Evolutionary conservation across 2,329 filamentous ascomycete genomes (phyloP), one percentile per base, ranked within the genome.

Genomic region (Verticillium alfalfae): DNA sequence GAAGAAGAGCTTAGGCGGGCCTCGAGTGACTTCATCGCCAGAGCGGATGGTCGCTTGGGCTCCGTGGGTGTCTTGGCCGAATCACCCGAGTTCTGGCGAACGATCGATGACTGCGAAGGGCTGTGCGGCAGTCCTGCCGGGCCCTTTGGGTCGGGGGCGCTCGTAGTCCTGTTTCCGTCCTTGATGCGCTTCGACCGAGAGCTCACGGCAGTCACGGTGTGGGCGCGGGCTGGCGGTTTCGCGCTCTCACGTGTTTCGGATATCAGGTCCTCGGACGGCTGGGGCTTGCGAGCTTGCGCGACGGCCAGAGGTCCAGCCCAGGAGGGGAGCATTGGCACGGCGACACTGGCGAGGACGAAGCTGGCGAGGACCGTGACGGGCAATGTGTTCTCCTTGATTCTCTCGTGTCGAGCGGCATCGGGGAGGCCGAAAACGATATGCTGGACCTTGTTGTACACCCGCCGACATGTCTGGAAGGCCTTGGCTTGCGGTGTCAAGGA

Each of bases 401-500:
- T 89, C 68, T 92, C 89, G 66, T 87, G 82, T 62, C 87, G 84
- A 63, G 82, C 81, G 34, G 84, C 82, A 70, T 94, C 91, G 38
- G 88, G 83, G 31, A 90, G 81, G 22, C 91, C 91, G 73, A 95
- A 95, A 34, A 95, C 91, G 68, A 95, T 92, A 74, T 92, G 88
- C 75, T 95, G 91, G 45, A 95, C 90, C 75, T 92, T 92, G 77
- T 95, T 95, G 79, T 93, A 94, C 67, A 95, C 87, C 70, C 92
- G 82, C 63, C 90, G 86, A 71, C 91, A 94, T 58, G 90, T 94
- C 76, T 91, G 88, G 77, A 95, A 95, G 58, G 89, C 84, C 69
- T 88, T 85, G 64, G 89, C 88, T 72, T 90, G 88, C 2, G 91
- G 91, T 62, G 89, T 90, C 70, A 83, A 80, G 61, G 90, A 85